Evolutionary conservation across 805 yeast genomes (phyloP).

Genomic region (Torulaspora delbrueckii): DNA sequence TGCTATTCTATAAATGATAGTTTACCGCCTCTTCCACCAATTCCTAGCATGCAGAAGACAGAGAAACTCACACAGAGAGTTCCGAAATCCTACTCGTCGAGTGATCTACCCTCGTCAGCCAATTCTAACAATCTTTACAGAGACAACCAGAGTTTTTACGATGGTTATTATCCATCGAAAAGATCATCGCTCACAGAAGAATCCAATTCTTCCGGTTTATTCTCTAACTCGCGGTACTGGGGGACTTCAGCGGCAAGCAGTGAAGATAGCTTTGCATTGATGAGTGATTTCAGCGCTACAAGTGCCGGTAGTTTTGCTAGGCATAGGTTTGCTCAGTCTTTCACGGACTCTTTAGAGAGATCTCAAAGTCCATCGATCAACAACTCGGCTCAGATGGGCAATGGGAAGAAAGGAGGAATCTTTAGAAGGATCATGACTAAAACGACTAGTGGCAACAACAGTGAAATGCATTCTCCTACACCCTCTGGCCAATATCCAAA

Average conservation of each 20-base stretch:
- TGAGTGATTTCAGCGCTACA: constrained; percentile 76
- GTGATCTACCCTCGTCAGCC: constrained; percentile 18
- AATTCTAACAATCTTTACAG: constrained; percentile 12
- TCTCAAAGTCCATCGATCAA: constrained; percentile 13
- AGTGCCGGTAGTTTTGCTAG: constrained; percentile 82
- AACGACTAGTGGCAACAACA: constrained; percentile 7
- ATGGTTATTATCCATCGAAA: constrained; percentile 15
- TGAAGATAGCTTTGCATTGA: constrained; percentile 39
- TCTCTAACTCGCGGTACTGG: constrained; percentile 44
- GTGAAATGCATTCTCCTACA: constrained; percentile 19
- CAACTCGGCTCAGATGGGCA: constrained; percentile 4
- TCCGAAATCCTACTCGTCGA: constrained; percentile 28
- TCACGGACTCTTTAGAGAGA: constrained; percentile 29
- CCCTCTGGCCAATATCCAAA: constrained; percentile 26
- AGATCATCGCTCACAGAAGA: constrained; percentile 10
- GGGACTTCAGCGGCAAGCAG: constrained; percentile 45
- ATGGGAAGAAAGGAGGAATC: constrained; percentile 29
- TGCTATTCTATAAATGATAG: not conserved
- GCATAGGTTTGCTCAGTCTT: constrained; percentile 52
- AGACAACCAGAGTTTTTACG: constrained; percentile 17
- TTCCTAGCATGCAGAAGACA: constrained; percentile 13
- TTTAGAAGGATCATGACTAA: constrained; percentile 34
- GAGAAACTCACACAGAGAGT: constrained; percentile 8
- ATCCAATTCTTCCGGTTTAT: constrained; percentile 21
- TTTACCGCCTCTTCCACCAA: constrained; percentile 30